A percentile compares a stretch with the other conserved stretches of the same genome.
phyloP scores from a whole-genome alignment of 176 grass and related monocot genomes.

The Juncus inflexus region DNA sequence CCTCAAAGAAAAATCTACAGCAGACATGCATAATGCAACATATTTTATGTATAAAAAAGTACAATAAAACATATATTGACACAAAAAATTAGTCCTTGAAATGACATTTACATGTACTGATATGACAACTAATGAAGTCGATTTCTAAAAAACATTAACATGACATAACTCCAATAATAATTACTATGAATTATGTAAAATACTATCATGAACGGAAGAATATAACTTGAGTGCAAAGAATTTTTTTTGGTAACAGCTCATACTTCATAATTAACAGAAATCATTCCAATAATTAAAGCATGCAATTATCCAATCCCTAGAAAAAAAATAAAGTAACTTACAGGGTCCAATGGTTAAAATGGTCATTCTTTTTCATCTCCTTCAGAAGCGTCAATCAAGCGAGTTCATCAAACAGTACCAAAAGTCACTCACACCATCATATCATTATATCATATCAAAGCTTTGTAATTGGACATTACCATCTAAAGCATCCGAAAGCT shows the following conservation, averaged over 20 bases:
- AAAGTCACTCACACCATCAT: not conserved
- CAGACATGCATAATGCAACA: not conserved
- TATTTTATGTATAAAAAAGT: too few species aligned
- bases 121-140: too few species aligned
- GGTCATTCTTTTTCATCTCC: not conserved
- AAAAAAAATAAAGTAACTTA: constrained; percentile 5
- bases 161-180: not conserved
- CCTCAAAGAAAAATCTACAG: not conserved
- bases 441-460: constrained; percentile 12
- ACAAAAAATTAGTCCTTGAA: too few species aligned
- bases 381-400: constrained; percentile 23
- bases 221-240: too few species aligned
- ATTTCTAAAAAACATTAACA: too few species aligned
- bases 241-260: too few species aligned
- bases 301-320: constrained; percentile 23
- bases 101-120: too few species aligned
- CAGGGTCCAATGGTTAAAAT: constrained; percentile 22
- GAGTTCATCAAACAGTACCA: constrained; percentile 10
- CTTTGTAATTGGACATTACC: constrained; percentile 17
- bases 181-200: not conserved
- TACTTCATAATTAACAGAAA: too few species aligned
- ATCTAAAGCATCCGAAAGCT: constrained; percentile 12
- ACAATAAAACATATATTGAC: too few species aligned
- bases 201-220: too few species aligned
- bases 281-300: constrained; percentile 30